phyloP scores from a whole-genome alignment of 2,329 filamentous ascomycete species.

The Xylaria sp. region DNA sequence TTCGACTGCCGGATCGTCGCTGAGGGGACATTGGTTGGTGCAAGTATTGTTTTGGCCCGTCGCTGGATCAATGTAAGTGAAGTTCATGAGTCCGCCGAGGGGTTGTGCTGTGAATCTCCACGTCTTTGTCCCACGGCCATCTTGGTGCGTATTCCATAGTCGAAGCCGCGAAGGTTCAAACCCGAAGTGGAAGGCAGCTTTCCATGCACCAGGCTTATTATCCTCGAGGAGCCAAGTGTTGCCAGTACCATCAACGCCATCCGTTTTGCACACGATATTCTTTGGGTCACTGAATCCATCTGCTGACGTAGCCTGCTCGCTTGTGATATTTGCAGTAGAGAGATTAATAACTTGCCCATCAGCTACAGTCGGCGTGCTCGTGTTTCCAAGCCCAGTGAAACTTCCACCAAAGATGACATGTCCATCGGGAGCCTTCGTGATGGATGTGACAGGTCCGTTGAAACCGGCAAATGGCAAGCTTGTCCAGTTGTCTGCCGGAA shows the following conservation, averaged over 20 bases:
- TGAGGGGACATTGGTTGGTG: conserved; percentile 83
- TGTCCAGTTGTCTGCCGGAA: conserved; percentile 67
- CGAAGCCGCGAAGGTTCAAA: conserved; percentile 87
- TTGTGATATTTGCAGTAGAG: conserved; percentile 72
- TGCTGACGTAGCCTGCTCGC: conserved; percentile 62
- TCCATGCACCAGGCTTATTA: conserved; percentile 77
- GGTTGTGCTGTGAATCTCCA: conserved; percentile 87
- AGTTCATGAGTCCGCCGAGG: conserved; percentile 90
- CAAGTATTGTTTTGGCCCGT: conserved; percentile 72
- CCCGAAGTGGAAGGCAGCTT: conserved; percentile 78
- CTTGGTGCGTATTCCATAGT: conserved; percentile 82
- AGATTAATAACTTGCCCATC: conserved; percentile 85
- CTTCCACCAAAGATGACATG: conserved; percentile 90
- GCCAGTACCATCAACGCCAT: conserved; percentile 67
- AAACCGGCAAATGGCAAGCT: conserved; percentile 91
- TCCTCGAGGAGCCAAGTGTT: conserved; percentile 83
- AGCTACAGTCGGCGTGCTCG: conserved; percentile 65
- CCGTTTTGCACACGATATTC: conserved; percentile 81
- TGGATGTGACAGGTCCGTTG: conserved; percentile 88
- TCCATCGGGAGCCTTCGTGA: conserved; percentile 76
- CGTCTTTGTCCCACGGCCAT: conserved; percentile 84
- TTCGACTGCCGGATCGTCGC: conserved; percentile 62
- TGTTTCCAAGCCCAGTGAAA: conserved; percentile 87
- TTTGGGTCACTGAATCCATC: conserved; percentile 73
- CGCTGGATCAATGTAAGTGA: conserved; percentile 81